A percentile compares a stretch with the other conserved stretches of the same genome.
Conservation (phyloP, 805 yeast genomes). For the Candida cerambycidarum region DNA sequence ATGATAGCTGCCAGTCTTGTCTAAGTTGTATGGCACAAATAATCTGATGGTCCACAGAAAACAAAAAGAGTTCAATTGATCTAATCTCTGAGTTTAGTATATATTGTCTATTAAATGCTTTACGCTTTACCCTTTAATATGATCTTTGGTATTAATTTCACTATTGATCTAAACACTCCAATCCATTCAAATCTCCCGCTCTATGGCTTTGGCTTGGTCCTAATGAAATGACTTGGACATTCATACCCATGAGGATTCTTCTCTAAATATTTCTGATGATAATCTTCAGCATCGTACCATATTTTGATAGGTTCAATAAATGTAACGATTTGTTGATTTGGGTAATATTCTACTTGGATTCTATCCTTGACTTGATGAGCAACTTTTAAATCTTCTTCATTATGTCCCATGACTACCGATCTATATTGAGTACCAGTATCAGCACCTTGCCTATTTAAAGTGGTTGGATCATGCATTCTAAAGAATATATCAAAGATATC, state of each 20-base stretch:
- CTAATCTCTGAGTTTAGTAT: no score
- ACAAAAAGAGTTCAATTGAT: no score
- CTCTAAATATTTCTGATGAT: slow-evolving; percentile 80
- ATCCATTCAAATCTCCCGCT: no score
- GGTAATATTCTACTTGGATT: slow-evolving; percentile 74
- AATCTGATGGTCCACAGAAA: no score
- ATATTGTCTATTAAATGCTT: no score
- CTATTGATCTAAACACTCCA: no score
- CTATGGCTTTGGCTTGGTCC: slow-evolving; percentile 65
- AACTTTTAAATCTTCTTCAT: slow-evolving; percentile 45
- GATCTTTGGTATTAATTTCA: no score
- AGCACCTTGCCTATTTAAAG: slow-evolving; percentile 78
- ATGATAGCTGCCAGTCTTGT: no score
- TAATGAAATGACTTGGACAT: slow-evolving; percentile 84
- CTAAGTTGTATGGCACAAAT: no score
- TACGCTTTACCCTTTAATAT: no score
- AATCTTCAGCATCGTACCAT: slow-evolving; percentile 94
- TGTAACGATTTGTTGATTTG: slow-evolving; percentile 67
- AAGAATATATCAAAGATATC: slow-evolving; percentile 82
- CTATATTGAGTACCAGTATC: slow-evolving; percentile 90
- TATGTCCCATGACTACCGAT: slow-evolving; percentile 72
- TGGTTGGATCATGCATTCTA: slow-evolving; percentile 93
- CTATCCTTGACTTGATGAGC: slow-evolving; percentile 49
- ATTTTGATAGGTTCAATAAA: slow-evolving; percentile 61
- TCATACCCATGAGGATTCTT: slow-evolving; percentile 85